Conservation (phyloP, 2,329 filamentous ascomycete species). For the Talaromyces piceae region DNA sequence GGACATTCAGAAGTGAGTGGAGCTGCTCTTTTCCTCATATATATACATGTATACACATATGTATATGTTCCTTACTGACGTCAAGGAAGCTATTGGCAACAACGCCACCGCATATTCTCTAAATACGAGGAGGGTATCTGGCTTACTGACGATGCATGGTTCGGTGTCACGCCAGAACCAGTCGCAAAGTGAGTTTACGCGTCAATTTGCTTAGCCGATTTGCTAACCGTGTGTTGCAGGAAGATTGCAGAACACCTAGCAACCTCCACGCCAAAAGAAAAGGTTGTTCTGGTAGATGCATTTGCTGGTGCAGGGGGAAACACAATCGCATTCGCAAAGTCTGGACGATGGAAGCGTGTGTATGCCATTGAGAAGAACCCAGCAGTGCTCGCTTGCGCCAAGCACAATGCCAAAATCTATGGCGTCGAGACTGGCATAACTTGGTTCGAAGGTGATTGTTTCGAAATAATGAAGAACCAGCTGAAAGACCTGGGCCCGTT, state of each 20-base stretch:
- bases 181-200: slow-evolving; percentile 66
- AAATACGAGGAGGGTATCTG: slow-evolving; percentile 80
- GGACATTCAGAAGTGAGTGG: slow-evolving; percentile 71
- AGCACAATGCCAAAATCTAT: slow-evolving; percentile 83
- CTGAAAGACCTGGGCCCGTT: slow-evolving; percentile 43
- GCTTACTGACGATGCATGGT: slow-evolving; percentile 94
- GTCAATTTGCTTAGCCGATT: background rate
- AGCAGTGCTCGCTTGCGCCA: slow-evolving; percentile 75
- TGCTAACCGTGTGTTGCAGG: slow-evolving; percentile 33
- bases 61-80: no score
- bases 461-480: slow-evolving; percentile 56
- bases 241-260: slow-evolving; percentile 69
- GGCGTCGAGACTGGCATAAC: slow-evolving; percentile 70
- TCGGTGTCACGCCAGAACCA: slow-evolving; percentile 89
- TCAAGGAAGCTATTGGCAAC: slow-evolving; percentile 80
- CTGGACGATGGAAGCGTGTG: slow-evolving; percentile 69
- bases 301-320: slow-evolving; percentile 93
- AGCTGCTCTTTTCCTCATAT: background rate
- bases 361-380: slow-evolving; percentile 84
- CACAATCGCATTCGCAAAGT: slow-evolving; percentile 84
- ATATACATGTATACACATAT: slow-evolving; percentile 9
- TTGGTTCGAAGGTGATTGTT: slow-evolving; percentile 83
- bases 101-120: slow-evolving; percentile 80
- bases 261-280: slow-evolving; percentile 45
- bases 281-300: slow-evolving; percentile 69